These are phyloP conservation scores for Solanum paucissectum DNA, from an alignment of 257 asterid genomes.

Conservation along the genomic window DNA sequence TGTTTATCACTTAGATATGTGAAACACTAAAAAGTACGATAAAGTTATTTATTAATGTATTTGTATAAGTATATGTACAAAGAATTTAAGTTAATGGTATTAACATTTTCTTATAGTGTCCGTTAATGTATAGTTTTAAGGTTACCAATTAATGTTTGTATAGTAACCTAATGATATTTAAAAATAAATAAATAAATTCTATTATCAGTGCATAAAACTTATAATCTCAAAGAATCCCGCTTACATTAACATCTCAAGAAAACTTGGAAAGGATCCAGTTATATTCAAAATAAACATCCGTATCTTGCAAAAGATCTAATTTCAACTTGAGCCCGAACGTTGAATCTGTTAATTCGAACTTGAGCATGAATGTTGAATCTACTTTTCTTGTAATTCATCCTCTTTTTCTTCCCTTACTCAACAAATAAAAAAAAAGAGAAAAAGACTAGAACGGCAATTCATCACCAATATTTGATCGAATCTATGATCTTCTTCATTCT, in stretches of 20 bases:
- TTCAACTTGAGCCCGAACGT: not conserved
- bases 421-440: too few species aligned
- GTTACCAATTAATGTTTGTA: not conserved
- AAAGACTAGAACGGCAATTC: not conserved
- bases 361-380: not conserved
- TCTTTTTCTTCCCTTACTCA: not conserved
- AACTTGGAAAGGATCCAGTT: not conserved
- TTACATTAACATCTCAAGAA: not conserved
- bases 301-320: not conserved
- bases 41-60: too few species aligned
- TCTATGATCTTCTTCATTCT: not conserved
- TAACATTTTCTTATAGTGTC: too few species aligned
- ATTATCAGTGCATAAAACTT: not conserved
- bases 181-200: not conserved
- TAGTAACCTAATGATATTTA: not conserved
- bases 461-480: not conserved
- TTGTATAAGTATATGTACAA: too few species aligned
- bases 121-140: not conserved
- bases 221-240: not conserved
- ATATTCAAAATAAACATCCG: not conserved
- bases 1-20: too few species aligned
- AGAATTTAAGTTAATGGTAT: too few species aligned
- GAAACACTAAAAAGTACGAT: too few species aligned
- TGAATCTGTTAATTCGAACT: not conserved
- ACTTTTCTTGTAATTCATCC: not conserved